Evolutionary conservation across 495 filamentous ascomycete species (phyloP).

Genomic region (Sphaerosporella brunnea): DNA sequence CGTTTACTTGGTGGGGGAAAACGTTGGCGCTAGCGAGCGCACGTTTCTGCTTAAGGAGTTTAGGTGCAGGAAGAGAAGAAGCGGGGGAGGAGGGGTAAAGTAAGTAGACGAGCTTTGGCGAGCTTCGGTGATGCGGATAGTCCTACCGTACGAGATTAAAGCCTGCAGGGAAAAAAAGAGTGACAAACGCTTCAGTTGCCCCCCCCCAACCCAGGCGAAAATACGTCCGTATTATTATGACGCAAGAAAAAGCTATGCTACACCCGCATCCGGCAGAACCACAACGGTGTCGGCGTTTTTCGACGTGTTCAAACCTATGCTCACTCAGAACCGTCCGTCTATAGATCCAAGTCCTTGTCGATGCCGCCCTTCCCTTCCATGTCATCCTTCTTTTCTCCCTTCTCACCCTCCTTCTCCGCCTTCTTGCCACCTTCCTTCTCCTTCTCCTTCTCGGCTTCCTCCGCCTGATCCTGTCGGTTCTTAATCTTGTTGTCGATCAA

Average conservation of each 20-base stretch:
- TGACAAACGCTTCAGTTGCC: too few relatives aligned
- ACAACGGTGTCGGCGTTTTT: neutral
- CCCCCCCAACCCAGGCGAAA: too few relatives aligned
- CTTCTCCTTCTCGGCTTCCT: slow-evolving; percentile 59
- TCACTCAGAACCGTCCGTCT: neutral
- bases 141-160: too few relatives aligned
- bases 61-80: too few relatives aligned
- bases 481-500: slow-evolving; percentile 99
- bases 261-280: too few relatives aligned
- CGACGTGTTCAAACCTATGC: neutral
- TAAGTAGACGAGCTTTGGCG: too few relatives aligned
- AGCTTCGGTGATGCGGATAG: too few relatives aligned
- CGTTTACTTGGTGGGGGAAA: neutral
- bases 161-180: too few relatives aligned
- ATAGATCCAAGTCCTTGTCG: slow-evolving; percentile 35
- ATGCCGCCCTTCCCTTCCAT: slow-evolving; percentile 43
- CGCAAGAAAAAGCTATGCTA: slow-evolving; percentile 6
- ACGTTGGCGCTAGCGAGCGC: neutral
- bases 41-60: too few relatives aligned
- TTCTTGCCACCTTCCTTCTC: slow-evolving; percentile 38
- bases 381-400: slow-evolving; percentile 39
- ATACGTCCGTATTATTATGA: too few relatives aligned
- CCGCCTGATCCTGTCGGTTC: slow-evolving; percentile 91
- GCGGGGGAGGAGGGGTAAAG: too few relatives aligned
- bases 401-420: slow-evolving; percentile 28